Conservation (phyloP, 768 basidiomycete species). For the Hydnomerulius pinastri region DNA sequence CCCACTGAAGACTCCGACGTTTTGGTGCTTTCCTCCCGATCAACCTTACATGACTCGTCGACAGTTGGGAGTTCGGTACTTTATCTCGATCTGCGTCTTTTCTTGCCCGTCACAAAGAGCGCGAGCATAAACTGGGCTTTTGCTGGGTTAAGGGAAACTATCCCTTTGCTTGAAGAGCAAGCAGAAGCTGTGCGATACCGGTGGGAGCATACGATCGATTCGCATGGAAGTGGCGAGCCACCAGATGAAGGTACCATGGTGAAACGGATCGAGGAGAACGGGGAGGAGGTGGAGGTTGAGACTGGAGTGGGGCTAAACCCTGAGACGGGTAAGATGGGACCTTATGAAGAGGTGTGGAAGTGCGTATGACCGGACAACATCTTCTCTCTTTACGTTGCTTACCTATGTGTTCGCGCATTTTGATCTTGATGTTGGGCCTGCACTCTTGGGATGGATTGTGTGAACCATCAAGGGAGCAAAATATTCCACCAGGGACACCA, state of each 20-base stretch:
- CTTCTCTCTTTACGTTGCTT: not conserved
- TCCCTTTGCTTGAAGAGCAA: not conserved
- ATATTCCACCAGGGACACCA: constrained; percentile 1
- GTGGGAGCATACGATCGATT: constrained; percentile 20
- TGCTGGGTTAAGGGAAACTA: constrained; percentile 14
- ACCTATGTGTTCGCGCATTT: not conserved
- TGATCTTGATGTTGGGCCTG: too few species aligned
- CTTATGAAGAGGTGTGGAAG: constrained; percentile 25
- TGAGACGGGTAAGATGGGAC: constrained; percentile 11
- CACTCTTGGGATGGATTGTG: too few species aligned
- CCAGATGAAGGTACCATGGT: constrained; percentile 17
- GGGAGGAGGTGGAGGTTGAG: constrained; percentile 16
- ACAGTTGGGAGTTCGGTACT: constrained; percentile 4
- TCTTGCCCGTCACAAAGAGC: not conserved
- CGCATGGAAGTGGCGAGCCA: constrained; percentile 9
- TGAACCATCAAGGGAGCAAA: constrained; percentile 10
- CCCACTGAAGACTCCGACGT: constrained; percentile 22
- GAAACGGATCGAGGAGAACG: not conserved
- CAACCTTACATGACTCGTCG: constrained; percentile 5
- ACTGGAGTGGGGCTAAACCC: constrained; percentile 14
- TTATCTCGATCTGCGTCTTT: constrained; percentile 20
- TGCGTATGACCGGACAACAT: constrained; percentile 3
- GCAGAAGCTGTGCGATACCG: constrained; percentile 11
- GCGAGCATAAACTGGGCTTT: constrained; percentile 15
- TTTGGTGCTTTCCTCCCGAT: constrained; percentile 20